Evolutionary conservation across 345 rosid species (phyloP).

Genomic region (Populus pruinosa): DNA sequence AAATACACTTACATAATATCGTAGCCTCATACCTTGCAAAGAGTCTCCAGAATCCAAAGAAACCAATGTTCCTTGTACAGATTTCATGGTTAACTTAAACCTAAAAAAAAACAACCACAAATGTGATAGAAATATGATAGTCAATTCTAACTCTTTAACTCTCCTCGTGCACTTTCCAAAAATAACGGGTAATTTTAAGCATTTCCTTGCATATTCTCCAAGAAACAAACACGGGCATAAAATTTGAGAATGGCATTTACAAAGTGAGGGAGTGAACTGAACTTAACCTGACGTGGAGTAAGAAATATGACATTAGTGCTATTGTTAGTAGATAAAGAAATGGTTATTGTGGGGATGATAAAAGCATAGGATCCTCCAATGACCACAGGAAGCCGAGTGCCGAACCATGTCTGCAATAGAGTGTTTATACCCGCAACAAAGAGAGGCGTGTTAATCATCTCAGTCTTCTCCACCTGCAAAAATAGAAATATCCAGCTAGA

Average conservation of each 20-base stretch:
- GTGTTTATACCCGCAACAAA: slow-evolving; percentile 83
- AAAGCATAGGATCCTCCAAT: slow-evolving; percentile 76
- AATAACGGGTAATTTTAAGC: not conserved
- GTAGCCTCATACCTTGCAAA: slow-evolving; percentile 44
- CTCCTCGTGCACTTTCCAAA: not conserved
- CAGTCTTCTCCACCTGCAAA: slow-evolving; percentile 71
- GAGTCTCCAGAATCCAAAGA: slow-evolving; percentile 82
- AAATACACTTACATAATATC: not conserved
- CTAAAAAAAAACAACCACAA: slow-evolving; percentile 25
- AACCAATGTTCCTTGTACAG: slow-evolving; percentile 86
- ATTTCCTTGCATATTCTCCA: not conserved
- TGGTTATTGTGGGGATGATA: slow-evolving; percentile 63
- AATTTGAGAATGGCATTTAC: not conserved
- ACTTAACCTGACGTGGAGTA: slow-evolving; percentile 53
- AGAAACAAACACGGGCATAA: not conserved
- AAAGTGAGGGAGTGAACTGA: not conserved
- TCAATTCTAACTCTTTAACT: not conserved
- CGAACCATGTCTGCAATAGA: slow-evolving; percentile 62
- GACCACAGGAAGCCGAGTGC: slow-evolving; percentile 78
- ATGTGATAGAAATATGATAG: not conserved
- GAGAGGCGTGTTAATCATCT: slow-evolving; percentile 64
- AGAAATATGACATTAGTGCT: slow-evolving; percentile 23
- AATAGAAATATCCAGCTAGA: slow-evolving; percentile 1
- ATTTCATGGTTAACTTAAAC: slow-evolving; percentile 60
- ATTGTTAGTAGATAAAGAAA: slow-evolving; percentile 45